Evolutionary conservation across 2,329 filamentous ascomycete genomes (phyloP), one percentile per base, ranked within the genome.

Genomic region (Trichoderma harzianum): DNA sequence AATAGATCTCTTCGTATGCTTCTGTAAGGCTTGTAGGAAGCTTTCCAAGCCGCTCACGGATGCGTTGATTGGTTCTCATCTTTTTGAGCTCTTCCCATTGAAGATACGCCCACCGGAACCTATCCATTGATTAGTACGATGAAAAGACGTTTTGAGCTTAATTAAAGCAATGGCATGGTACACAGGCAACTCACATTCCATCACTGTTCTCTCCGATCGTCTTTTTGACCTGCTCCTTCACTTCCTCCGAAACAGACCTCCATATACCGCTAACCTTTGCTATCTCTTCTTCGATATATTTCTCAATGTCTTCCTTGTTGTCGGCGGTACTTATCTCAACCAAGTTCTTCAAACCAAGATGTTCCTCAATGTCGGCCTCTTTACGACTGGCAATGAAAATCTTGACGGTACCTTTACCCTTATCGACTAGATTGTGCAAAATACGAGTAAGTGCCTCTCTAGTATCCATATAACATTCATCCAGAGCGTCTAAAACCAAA

Each of bases 41-140:
- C 7, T 34, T 65, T 1, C 62, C 62, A 18, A 65, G 43, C 7
- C 62, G 28, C 14, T 65, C 26, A 53, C 7, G 14, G n/a, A 65
- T 65, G 62, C 11, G 4, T 32, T 65, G 1, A 4, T 65, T 65
- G 2, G 62, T 65, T 53, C 26, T 65, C 4, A 65, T 3, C 11
- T 34, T 65, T 65, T 65, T 65, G 12, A 65, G 62, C 43, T 65
- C 43, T 14, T 53, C 1, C 62, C 62, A 65, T 65, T 65, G 62
- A n/a, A 65, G 14, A 3, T 53, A 65, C 5, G 43, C 62, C 62
- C 62, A 65, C 18, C 62, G 26, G 4, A 65, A 65, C 62, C 62
- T 65, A 14, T 16, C 7, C 18, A 65, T 26, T 2, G 1, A 18
- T 65, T 24, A 65, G 43, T 10, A 53, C 10, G 10, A 10, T 51